Evolutionary conservation across 2,329 filamentous ascomycete species (phyloP).

Genomic region (Trichoderma asperellum): DNA sequence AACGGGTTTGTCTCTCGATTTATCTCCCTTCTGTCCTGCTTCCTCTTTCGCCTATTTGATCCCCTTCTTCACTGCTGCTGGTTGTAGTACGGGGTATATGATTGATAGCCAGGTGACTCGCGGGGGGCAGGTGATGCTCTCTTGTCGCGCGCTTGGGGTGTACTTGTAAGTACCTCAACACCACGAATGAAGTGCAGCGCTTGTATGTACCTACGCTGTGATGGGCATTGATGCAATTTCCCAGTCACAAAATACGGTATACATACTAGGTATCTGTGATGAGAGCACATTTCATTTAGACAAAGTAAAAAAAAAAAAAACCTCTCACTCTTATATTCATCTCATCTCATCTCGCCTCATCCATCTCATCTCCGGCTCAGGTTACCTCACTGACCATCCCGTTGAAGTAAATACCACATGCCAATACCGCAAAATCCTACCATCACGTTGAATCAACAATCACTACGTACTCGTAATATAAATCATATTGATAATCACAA

Average conservation of each 20-base stretch:
- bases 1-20: background rate
- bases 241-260: background rate
- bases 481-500: background rate
- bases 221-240: background rate
- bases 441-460: background rate
- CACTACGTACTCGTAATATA: too few relatives aligned
- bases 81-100: background rate
- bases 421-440: background rate
- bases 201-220: background rate
- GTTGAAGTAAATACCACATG: background rate
- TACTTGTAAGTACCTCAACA: background rate
- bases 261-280: background rate
- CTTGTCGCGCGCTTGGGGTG: background rate
- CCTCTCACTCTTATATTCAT: background rate
- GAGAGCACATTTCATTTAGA: background rate
- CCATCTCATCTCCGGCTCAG: background rate
- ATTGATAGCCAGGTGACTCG: constrained; percentile 8
- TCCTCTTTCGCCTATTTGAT: background rate
- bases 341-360: background rate
- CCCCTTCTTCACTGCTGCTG: too few relatives aligned
- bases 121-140: constrained; percentile 13
- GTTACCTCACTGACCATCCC: background rate
- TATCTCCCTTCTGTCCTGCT: background rate
- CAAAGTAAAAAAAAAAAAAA: background rate
- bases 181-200: background rate